phyloP scores from a whole-genome alignment of 495 filamentous ascomycete species.

The Lasiosphaeria miniovina region DNA sequence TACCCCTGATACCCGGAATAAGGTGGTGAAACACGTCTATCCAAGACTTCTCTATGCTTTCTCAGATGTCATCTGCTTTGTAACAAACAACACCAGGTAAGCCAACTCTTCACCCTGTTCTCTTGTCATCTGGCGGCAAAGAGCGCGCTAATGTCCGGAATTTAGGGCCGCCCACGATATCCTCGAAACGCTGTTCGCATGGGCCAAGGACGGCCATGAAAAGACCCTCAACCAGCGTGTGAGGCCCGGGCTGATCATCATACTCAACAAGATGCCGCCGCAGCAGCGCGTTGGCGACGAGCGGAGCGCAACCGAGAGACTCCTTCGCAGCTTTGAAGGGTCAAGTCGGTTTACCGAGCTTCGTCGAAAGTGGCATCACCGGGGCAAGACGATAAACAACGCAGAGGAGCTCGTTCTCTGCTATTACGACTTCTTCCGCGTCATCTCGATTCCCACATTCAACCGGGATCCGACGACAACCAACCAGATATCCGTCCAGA shows the following conservation, averaged over 20 bases:
- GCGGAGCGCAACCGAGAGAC: conserved; percentile 12
- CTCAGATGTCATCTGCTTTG: conserved; percentile 48
- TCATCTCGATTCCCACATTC: conserved; percentile 20
- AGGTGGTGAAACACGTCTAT: conserved; percentile 43
- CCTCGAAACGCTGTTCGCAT: conserved; percentile 30
- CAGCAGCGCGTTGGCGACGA: conserved; percentile 16
- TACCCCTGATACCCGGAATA: conserved; percentile 9
- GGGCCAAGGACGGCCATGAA: conserved; percentile 31
- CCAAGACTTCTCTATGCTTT: conserved; percentile 50
- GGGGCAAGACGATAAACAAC: conserved; percentile 20
- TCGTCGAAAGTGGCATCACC: conserved; percentile 11
- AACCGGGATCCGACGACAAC: conserved; percentile 11
- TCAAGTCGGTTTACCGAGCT: conserved; percentile 15
- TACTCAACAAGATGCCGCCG: conserved; percentile 39
- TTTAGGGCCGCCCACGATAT: conserved; percentile 17
- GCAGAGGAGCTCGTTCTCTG: conserved; percentile 33
- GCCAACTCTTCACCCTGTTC: conserved; percentile 19
- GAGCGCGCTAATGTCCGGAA: neutral
- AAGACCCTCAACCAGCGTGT: conserved; percentile 47
- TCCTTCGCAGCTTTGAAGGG: conserved; percentile 18
- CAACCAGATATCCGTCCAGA: conserved; percentile 14
- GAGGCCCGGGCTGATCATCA: conserved; percentile 47
- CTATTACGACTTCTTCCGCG: conserved; percentile 32
- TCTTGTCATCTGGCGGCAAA: neutral
- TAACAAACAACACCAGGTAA: conserved; percentile 30